Percentiles rank a stretch among this genome's conserved stretches.
These are phyloP conservation scores for Escallonia rubra DNA, from an alignment of 129 eudicot genomes.

Conservation along the genomic window DNA sequence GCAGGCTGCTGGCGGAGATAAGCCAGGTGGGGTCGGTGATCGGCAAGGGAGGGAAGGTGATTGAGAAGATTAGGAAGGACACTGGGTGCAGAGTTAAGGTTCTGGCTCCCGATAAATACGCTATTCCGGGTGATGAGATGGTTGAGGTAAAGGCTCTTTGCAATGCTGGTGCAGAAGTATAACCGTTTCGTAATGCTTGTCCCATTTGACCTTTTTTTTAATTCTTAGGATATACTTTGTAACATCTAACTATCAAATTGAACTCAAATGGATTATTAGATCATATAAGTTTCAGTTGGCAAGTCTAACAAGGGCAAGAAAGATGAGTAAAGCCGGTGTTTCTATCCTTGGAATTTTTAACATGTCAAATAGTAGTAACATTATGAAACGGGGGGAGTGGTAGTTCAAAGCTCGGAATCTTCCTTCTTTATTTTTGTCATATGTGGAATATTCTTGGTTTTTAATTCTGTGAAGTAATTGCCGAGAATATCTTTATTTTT, in stretches of 20 bases:
- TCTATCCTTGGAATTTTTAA: too few relatives aligned
- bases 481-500: too few relatives aligned
- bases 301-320: too few relatives aligned
- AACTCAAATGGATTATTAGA: neutral
- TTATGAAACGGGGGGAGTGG: too few relatives aligned
- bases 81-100: constrained; percentile 51
- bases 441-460: neutral
- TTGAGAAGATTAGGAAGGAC: constrained; percentile 58
- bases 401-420: too few relatives aligned
- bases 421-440: neutral
- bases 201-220: too few relatives aligned
- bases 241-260: too few relatives aligned
- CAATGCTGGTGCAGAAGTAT: neutral
- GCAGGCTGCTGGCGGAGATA: constrained; percentile 47
- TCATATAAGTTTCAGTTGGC: too few relatives aligned
- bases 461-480: neutral
- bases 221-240: too few relatives aligned
- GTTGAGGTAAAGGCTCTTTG: constrained; percentile 41
- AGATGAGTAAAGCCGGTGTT: too few relatives aligned
- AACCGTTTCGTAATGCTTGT: too few relatives aligned
- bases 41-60: constrained; percentile 61
- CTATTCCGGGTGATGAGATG: constrained; percentile 37
- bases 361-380: too few relatives aligned
- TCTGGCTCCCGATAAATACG: constrained; percentile 22
- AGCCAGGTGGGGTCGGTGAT: constrained; percentile 47